Evolutionary conservation across 768 basidiomycete species (phyloP).

Genomic region (Kondoa malvinella): DNA sequence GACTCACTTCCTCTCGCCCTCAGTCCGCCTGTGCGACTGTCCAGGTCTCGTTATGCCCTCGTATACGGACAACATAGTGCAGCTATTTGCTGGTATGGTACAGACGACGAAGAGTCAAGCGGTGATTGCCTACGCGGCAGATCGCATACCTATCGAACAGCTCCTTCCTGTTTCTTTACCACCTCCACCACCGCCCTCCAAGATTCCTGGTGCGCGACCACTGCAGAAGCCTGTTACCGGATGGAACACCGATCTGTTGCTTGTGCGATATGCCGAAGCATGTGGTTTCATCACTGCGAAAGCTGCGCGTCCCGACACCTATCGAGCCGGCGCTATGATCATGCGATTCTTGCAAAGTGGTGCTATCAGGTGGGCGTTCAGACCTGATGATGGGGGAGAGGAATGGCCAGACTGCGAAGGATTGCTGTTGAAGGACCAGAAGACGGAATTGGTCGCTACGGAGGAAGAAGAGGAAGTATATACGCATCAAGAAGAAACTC

Average conservation of each 20-base stretch:
- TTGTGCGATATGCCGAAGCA: slow-evolving; percentile 2
- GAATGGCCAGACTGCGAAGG: background rate
- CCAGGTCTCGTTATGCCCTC: slow-evolving; percentile 87
- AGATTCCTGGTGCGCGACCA: background rate
- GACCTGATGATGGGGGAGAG: slow-evolving; percentile 9
- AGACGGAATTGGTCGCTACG: too few species aligned
- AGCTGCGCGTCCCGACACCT: slow-evolving; percentile 70
- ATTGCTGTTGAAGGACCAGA: background rate
- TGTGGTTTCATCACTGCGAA: slow-evolving; percentile 52
- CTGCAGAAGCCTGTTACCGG: slow-evolving; percentile 6
- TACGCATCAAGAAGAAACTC: too few species aligned
- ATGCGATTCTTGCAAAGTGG: slow-evolving; percentile 23
- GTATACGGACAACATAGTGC: slow-evolving; percentile 62
- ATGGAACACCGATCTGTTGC: background rate
- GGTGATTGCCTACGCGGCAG: slow-evolving; percentile 54
- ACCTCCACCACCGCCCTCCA: slow-evolving; percentile 53
- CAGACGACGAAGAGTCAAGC: slow-evolving; percentile 44
- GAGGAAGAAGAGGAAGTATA: too few species aligned
- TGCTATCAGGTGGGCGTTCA: slow-evolving; percentile 20
- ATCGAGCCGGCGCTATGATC: slow-evolving; percentile 49
- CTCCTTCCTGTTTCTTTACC: slow-evolving; percentile 63
- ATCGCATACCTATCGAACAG: slow-evolving; percentile 58
- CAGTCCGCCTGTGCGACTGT: slow-evolving; percentile 82
- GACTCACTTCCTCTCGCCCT: slow-evolving; percentile 71
- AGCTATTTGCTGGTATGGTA: slow-evolving; percentile 36